Conservation (phyloP, 768 basidiomycete genomes). For the Leccinellum albellum region DNA sequence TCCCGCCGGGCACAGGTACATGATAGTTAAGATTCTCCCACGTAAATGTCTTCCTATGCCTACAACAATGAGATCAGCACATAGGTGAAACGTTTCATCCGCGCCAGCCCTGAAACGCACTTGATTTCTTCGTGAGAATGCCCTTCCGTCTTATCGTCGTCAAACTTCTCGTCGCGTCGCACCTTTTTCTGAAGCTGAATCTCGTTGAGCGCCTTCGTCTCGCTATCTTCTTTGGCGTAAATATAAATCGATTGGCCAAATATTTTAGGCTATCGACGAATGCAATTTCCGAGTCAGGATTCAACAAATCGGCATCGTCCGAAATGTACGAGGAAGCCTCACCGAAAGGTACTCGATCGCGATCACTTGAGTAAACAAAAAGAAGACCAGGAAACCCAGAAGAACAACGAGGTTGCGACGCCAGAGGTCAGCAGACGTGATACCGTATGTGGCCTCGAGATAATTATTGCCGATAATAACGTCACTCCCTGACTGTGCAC, state of each 20-base stretch:
- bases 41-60: slow-evolving; percentile 52
- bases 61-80: slow-evolving; percentile 3
- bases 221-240: slow-evolving; percentile 55
- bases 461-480: slow-evolving; percentile 60
- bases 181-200: slow-evolving; percentile 51
- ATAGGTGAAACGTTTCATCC: background rate
- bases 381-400: slow-evolving; percentile 64
- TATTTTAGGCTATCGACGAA: slow-evolving; percentile 28
- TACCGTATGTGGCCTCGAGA: slow-evolving; percentile 50
- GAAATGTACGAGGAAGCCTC: slow-evolving; percentile 14
- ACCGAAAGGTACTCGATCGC: slow-evolving; percentile 66
- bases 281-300: background rate
- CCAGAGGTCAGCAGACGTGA: slow-evolving; percentile 56
- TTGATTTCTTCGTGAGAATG: slow-evolving; percentile 14
- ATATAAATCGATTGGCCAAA: slow-evolving; percentile 46
- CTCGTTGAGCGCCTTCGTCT: slow-evolving; percentile 53
- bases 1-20: slow-evolving; percentile 64
- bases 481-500: slow-evolving; percentile 54
- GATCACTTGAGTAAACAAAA: slow-evolving; percentile 65
- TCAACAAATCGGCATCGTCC: background rate
- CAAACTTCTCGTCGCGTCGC: slow-evolving; percentile 32
- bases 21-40: slow-evolving; percentile 79
- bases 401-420: slow-evolving; percentile 66
- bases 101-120: slow-evolving; percentile 5
- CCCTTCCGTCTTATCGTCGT: slow-evolving; percentile 25